Percentiles rank a stretch among this genome's conserved stretches.
Evolutionary conservation across 805 yeast genomes (phyloP).

Genomic region (Suhomyces canberraensis): DNA sequence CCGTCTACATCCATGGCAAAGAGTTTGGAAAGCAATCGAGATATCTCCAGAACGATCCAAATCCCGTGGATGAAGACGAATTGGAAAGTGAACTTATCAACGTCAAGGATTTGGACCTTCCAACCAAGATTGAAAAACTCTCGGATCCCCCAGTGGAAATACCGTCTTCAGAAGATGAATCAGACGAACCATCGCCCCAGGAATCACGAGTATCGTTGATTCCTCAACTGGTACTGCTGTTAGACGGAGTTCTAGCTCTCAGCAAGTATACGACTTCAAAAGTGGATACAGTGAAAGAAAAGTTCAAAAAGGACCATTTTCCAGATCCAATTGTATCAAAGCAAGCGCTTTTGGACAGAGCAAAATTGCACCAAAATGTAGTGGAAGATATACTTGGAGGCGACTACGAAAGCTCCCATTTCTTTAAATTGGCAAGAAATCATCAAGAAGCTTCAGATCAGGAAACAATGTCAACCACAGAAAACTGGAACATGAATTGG

Average conservation of each 20-base stretch:
- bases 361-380: slow-evolving; percentile 25
- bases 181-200: too few relatives aligned
- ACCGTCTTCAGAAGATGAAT: too few relatives aligned
- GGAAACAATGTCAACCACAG: slow-evolving; percentile 44
- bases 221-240: too few relatives aligned
- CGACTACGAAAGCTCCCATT: slow-evolving; percentile 39
- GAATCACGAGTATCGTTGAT: too few relatives aligned
- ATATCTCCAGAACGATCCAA: not conserved
- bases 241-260: slow-evolving; percentile 12
- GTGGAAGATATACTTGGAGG: slow-evolving; percentile 46
- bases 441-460: slow-evolving; percentile 37
- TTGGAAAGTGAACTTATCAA: slow-evolving; percentile 3
- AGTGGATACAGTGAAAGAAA: slow-evolving; percentile 11
- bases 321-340: slow-evolving; percentile 31
- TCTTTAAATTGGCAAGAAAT: slow-evolving; percentile 48
- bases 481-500: slow-evolving; percentile 46
- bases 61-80: slow-evolving; percentile 1
- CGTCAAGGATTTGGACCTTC: not conserved
- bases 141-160: too few relatives aligned
- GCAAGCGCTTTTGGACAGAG: slow-evolving; percentile 24
- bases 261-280: slow-evolving; percentile 12
- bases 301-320: slow-evolving; percentile 13
- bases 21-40: not conserved
- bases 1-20: not conserved
- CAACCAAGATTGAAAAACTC: too few relatives aligned